Evolutionary conservation across 1,139 yeast genomes (phyloP).

Genomic region (Ogataea hybrid): DNA sequence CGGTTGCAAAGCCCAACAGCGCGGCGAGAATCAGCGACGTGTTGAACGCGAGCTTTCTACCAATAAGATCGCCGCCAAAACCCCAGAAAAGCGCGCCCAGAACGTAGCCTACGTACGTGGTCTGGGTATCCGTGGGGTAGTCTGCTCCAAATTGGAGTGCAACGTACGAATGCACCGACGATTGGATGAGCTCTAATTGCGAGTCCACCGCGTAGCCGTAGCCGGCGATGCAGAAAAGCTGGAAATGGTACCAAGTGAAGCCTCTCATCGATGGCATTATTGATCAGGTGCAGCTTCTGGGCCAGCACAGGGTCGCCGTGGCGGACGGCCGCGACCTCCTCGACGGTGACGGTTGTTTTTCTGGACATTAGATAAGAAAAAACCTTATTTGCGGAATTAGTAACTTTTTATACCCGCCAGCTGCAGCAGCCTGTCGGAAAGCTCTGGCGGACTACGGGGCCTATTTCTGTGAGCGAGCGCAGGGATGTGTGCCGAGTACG

Average conservation of each 20-base stretch:
- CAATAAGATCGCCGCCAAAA: slow-evolving; percentile 30
- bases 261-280: slow-evolving; percentile 53
- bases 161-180: slow-evolving; percentile 1
- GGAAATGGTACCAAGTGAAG: slow-evolving; percentile 46
- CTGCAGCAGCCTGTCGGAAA: slow-evolving; percentile 16
- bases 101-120: slow-evolving; percentile 36
- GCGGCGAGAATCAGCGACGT: neutral
- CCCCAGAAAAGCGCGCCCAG: slow-evolving; percentile 48
- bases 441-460: slow-evolving; percentile 10
- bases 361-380: neutral
- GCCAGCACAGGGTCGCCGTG: slow-evolving; percentile 21
- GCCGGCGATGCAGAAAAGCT: slow-evolving; percentile 48
- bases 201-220: slow-evolving; percentile 67
- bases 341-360: neutral
- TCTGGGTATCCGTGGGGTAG: neutral
- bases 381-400: neutral
- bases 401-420: slow-evolving; percentile 7
- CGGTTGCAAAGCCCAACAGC: slow-evolving; percentile 1
- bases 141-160: neutral
- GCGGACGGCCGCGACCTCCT: neutral
- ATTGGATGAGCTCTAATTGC: slow-evolving; percentile 35
- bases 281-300: slow-evolving; percentile 32
- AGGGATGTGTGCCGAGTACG: neutral
- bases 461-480: slow-evolving; percentile 13
- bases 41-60: neutral